phyloP scores from a whole-genome alignment of 306 rosid species.

The Calophaca sinica region DNA sequence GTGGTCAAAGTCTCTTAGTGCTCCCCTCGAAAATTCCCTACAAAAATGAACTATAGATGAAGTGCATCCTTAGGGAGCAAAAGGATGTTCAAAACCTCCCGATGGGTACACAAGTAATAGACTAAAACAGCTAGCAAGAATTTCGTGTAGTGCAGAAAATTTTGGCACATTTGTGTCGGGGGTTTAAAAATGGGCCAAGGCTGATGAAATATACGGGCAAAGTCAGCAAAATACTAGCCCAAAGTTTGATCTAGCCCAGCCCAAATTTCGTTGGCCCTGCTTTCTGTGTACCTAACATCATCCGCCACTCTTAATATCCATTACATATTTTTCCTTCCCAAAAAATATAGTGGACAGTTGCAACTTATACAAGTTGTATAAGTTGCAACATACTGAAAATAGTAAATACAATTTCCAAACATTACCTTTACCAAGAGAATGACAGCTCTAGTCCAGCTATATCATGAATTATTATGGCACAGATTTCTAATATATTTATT shows the following conservation, averaged over 20 bases:
- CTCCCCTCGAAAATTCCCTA: no score
- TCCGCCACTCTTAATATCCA: neutral
- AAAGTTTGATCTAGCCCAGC: neutral
- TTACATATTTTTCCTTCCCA: neutral
- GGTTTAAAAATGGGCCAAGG: neutral
- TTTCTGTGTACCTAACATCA: neutral
- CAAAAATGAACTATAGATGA: neutral
- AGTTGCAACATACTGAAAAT: neutral
- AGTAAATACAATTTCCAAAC: neutral
- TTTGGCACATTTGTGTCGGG: neutral
- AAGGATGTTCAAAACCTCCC: neutral
- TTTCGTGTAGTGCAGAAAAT: conserved; percentile 3
- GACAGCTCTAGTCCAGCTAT: neutral
- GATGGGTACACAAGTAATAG: neutral
- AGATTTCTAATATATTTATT: neutral
- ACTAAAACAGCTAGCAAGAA: neutral
- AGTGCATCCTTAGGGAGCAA: neutral
- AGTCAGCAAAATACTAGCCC: neutral
- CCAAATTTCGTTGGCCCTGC: neutral
- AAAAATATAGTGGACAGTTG: conserved; percentile 8
- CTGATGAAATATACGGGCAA: neutral
- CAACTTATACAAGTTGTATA: no score
- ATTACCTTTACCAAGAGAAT: neutral
- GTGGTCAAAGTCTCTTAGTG: no score
- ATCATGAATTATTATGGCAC: neutral